Percentiles rank a stretch among this genome's conserved stretches.
Evolutionary conservation across 139 green algal genomes (phyloP).

Genomic region (Bryopsis sp.): DNA sequence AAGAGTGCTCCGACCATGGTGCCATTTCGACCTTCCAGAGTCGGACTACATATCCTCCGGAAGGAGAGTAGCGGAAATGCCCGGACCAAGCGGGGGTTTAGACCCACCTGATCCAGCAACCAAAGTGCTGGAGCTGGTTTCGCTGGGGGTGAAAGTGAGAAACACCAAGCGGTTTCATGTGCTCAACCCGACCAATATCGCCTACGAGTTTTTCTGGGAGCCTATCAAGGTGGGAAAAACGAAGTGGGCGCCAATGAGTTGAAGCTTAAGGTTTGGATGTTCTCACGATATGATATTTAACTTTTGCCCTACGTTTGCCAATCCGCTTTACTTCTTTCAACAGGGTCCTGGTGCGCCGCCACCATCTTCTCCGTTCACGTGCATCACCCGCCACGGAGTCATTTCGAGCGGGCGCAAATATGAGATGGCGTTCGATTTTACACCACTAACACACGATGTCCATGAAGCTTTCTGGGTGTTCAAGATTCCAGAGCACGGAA

Average conservation of each 20-base stretch:
- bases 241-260: no score
- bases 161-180: slow-evolving; percentile 72
- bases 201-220: slow-evolving; percentile 69
- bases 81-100: slow-evolving; percentile 33
- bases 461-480: slow-evolving; percentile 70
- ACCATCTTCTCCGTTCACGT: slow-evolving; percentile 21
- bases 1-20: slow-evolving; percentile 61
- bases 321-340: no score
- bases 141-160: slow-evolving; percentile 49
- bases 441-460: slow-evolving; percentile 33
- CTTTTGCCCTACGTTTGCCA: no score
- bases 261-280: no score
- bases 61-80: slow-evolving; percentile 44
- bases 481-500: slow-evolving; percentile 53
- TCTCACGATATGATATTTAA: no score
- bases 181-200: slow-evolving; percentile 69
- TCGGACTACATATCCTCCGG: slow-evolving; percentile 50
- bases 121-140: slow-evolving; percentile 61
- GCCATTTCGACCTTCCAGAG: slow-evolving; percentile 72
- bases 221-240: slow-evolving; percentile 12
- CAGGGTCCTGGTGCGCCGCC: no score
- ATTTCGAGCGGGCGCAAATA: slow-evolving; percentile 48
- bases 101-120: slow-evolving; percentile 57
- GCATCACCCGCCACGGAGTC: slow-evolving; percentile 28
- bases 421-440: slow-evolving; percentile 80